These are phyloP conservation scores for Dioscorea alata DNA, from an alignment of 106 monocot genomes.

Conservation along the genomic window DNA sequence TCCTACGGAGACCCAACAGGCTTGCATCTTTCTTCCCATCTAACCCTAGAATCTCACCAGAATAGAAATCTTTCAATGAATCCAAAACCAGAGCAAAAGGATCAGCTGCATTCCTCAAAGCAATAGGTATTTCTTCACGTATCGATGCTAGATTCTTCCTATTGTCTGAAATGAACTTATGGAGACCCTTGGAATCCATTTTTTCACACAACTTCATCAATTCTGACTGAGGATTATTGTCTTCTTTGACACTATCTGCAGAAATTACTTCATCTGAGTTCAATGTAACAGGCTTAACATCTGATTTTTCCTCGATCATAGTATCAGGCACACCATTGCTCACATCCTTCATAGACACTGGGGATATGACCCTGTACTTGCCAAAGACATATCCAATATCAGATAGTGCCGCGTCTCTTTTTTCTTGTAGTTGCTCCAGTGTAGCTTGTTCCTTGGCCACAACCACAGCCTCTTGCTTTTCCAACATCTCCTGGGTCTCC, in stretches of 20 bases:
- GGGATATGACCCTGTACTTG: slow-evolving; percentile 20
- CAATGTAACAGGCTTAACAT: slow-evolving; percentile 20
- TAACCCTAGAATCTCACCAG: slow-evolving; percentile 46
- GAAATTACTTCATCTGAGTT: slow-evolving; percentile 16
- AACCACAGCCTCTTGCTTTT: slow-evolving; percentile 59
- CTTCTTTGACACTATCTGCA: slow-evolving; percentile 22
- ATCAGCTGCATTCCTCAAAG: slow-evolving; percentile 46
- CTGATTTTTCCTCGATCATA: slow-evolving; percentile 26
- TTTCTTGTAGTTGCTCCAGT: slow-evolving; percentile 63
- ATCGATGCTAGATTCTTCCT: slow-evolving; percentile 74
- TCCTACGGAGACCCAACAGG: slow-evolving; percentile 77
- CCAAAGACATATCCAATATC: slow-evolving; percentile 26
- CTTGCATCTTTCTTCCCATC: slow-evolving; percentile 87
- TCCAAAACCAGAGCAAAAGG: slow-evolving; percentile 60
- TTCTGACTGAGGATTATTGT: slow-evolving; percentile 22
- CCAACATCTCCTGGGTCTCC: slow-evolving; percentile 50
- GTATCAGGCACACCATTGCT: slow-evolving; percentile 16
- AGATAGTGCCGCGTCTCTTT: slow-evolving; percentile 71
- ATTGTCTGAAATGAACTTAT: slow-evolving; percentile 87
- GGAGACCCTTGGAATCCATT: slow-evolving; percentile 79
- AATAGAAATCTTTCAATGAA: slow-evolving; percentile 75
- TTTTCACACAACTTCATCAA: slow-evolving; percentile 54
- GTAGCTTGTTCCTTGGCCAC: slow-evolving; percentile 67
- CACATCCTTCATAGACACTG: slow-evolving; percentile 4
- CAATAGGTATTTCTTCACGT: slow-evolving; percentile 78